Conservation (phyloP, 192 early-diverging fungal genomes). For the Backusella psychrophila region DNA sequence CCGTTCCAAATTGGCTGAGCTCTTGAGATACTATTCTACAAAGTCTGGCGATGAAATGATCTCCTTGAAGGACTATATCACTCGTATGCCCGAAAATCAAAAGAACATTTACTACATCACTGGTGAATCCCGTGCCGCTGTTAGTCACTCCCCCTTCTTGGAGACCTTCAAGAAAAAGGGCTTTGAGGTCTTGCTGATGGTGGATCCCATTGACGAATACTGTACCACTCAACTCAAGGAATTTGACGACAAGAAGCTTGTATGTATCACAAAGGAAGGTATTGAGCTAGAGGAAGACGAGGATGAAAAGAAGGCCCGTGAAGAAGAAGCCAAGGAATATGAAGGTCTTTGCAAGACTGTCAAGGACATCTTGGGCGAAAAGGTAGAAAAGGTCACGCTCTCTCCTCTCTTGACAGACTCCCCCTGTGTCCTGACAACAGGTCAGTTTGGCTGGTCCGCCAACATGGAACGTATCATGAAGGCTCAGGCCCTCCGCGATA, state of each 20-base stretch:
- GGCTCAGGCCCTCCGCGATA: constrained; percentile 98
- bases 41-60: constrained; percentile 97
- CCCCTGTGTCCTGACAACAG: constrained; percentile 97
- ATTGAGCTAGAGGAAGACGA: constrained; percentile 99
- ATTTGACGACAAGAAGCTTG: constrained; percentile 98
- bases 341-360: constrained; percentile 88
- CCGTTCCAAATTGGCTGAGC: constrained; percentile 94
- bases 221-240: constrained; percentile 93
- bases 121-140: constrained; percentile 88
- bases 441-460: constrained; percentile 98
- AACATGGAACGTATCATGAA: constrained; percentile 99
- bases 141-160: constrained; percentile 97
- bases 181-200: constrained; percentile 98
- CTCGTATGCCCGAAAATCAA: constrained; percentile 99
- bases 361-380: constrained; percentile 99
- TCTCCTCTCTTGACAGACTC: constrained; percentile 97
- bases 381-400: constrained; percentile 82
- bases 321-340: constrained; percentile 87
- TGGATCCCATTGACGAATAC: constrained; percentile 99
- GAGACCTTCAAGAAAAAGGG: constrained; percentile 99
- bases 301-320: constrained; percentile 92
- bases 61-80: constrained; percentile 99
- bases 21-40: constrained; percentile 98
- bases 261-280: constrained; percentile 98
- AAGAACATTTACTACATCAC: constrained; percentile 99